phyloP scores from a whole-genome alignment of 371 early-diverging fungal species.

The Mucor velutinosus region DNA sequence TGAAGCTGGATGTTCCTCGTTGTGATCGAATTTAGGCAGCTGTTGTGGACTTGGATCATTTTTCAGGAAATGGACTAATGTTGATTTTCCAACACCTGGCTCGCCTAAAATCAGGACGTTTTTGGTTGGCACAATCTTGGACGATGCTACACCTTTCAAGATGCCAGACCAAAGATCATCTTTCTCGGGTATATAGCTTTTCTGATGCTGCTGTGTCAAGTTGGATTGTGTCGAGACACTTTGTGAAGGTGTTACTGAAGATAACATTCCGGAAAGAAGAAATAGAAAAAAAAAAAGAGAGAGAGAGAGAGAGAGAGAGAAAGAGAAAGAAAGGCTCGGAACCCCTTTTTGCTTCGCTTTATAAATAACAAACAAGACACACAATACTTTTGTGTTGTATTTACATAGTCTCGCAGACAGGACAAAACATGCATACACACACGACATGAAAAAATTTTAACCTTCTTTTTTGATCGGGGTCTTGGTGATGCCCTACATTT shows the following conservation, averaged over 20 bases:
- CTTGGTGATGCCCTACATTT: no score
- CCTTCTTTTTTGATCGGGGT: neutral
- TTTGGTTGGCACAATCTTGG: slow-evolving; percentile 70
- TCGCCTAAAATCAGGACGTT: slow-evolving; percentile 76
- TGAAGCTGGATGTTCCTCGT: slow-evolving; percentile 25
- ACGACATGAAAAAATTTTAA: slow-evolving; percentile 3
- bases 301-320: neutral
- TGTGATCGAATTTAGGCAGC: slow-evolving; percentile 12
- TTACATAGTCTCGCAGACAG: neutral
- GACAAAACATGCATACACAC: neutral
- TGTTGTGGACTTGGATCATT: slow-evolving; percentile 50
- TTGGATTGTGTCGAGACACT: slow-evolving; percentile 34
- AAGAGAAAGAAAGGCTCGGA: slow-evolving; percentile 1
- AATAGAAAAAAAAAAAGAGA: neutral
- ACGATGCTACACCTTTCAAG: slow-evolving; percentile 70
- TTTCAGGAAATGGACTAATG: slow-evolving; percentile 63
- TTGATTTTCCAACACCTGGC: slow-evolving; percentile 70
- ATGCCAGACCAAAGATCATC: slow-evolving; percentile 81
- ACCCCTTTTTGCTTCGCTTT: slow-evolving; percentile 2
- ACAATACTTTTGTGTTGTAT: neutral
- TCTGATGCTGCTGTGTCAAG: slow-evolving; percentile 14
- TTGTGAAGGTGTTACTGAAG: slow-evolving; percentile 30
- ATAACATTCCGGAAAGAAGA: slow-evolving; percentile 12
- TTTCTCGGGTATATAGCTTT: slow-evolving; percentile 36
- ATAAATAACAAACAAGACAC: neutral